Evolutionary conservation across 371 early-diverging fungal species (phyloP).

Genomic region (Capniomyces stellatus): DNA sequence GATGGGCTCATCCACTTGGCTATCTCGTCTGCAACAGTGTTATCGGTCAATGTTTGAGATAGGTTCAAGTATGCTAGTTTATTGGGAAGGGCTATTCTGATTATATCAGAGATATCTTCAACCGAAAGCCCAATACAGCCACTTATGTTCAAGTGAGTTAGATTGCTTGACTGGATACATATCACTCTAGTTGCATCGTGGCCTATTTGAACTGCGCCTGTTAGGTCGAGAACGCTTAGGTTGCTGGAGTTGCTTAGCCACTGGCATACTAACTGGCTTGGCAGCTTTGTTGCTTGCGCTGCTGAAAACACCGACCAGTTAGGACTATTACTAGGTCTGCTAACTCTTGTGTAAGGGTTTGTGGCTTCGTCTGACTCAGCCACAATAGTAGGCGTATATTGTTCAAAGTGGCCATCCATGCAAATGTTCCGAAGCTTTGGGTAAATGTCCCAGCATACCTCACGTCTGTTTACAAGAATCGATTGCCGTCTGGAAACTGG

Average conservation of each 20-base stretch:
- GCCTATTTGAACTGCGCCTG: neutral
- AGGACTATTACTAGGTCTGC: neutral
- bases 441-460: neutral
- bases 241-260: neutral
- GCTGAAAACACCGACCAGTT: neutral
- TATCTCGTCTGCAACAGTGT: neutral
- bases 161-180: neutral
- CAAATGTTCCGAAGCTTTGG: neutral
- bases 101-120: neutral
- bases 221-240: constrained; percentile 1
- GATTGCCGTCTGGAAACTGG: neutral
- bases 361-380: too few relatives aligned
- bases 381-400: constrained; percentile 2
- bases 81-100: neutral
- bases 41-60: neutral
- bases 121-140: constrained; percentile 3
- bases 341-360: neutral
- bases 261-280: neutral
- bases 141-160: neutral
- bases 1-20: neutral
- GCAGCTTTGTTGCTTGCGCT: constrained; percentile 1
- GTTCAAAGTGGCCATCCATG: constrained; percentile 3
- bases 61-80: neutral
- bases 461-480: neutral
- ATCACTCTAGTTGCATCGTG: neutral